Percentiles rank a stretch among this genome's conserved stretches.
Conservation (phyloP, 495 filamentous ascomycete genomes). For the Penicillium daleae region DNA sequence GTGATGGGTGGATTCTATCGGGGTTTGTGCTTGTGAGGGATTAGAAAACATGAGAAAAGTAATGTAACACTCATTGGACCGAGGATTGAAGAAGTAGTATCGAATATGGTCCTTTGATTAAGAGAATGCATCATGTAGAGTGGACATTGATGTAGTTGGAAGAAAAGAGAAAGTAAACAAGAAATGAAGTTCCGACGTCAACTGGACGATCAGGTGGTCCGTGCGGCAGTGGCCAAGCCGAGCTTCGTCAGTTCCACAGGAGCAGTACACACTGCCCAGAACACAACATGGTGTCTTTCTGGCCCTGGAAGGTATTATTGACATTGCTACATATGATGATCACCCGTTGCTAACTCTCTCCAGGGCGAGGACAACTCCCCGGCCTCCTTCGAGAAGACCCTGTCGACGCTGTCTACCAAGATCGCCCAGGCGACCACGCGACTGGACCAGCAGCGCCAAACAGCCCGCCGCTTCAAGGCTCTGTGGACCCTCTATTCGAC, state of each 20-base stretch:
- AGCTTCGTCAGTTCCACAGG: conserved; percentile 61
- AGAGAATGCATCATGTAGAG: neutral
- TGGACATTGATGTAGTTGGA: too few relatives aligned
- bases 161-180: neutral
- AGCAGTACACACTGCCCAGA: conserved; percentile 51
- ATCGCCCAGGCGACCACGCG: conserved; percentile 71
- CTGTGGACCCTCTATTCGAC: conserved; percentile 87
- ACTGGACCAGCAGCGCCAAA: conserved; percentile 71
- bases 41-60: neutral
- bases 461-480: conserved; percentile 76
- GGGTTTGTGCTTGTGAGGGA: neutral
- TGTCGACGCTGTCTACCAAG: conserved; percentile 78
- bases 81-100: neutral
- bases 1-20: conserved; percentile 1
- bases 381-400: conserved; percentile 88
- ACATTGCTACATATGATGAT: neutral
- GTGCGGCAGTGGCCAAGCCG: conserved; percentile 3
- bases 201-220: neutral
- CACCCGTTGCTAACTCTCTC: conserved; percentile 6
- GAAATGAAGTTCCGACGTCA: neutral
- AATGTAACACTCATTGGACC: neutral
- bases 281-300: conserved; percentile 79
- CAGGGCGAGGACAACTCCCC: conserved; percentile 84
- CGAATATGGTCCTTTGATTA: neutral
- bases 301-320: conserved; percentile 71